These are phyloP conservation scores for Eutrema salsugineum DNA, from an alignment of 441 rosid genomes.

Conservation along the genomic window DNA sequence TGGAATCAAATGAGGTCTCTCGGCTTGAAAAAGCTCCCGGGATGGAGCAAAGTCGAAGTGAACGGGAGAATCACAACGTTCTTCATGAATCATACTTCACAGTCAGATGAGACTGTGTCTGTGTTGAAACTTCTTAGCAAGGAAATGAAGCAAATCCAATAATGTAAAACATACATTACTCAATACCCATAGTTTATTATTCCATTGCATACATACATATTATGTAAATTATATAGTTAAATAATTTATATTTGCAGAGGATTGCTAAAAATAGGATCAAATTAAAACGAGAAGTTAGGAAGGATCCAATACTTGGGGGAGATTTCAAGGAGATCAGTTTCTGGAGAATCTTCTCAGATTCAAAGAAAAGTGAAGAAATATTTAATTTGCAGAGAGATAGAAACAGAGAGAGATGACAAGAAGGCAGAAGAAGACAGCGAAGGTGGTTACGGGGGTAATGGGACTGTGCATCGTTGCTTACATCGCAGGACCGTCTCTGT, in stretches of 20 bases:
- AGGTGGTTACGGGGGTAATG: constrained; percentile 35
- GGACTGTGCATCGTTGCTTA: constrained; percentile 39
- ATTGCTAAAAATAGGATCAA: constrained; percentile 25
- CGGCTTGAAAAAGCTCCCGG: constrained; percentile 50
- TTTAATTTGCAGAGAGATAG: constrained; percentile 1
- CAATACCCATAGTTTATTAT: not conserved
- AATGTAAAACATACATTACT: not conserved
- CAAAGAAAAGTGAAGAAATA: constrained; percentile 7
- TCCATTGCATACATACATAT: not conserved
- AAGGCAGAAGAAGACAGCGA: constrained; percentile 35
- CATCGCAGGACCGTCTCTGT: constrained; percentile 49
- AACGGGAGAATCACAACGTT: constrained; percentile 39
- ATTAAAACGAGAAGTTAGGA: not conserved
- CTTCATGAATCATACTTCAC: constrained; percentile 41
- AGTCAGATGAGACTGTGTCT: constrained; percentile 41
- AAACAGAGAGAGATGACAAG: constrained; percentile 26
- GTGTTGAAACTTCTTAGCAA: constrained; percentile 31
- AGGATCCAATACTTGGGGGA: constrained; percentile 28
- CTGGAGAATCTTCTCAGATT: constrained; percentile 20
- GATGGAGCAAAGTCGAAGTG: constrained; percentile 56
- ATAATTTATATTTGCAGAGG: not conserved
- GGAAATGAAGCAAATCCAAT: constrained; percentile 27
- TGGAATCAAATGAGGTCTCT: constrained; percentile 52
- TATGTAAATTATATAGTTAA: not conserved
- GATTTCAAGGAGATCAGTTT: constrained; percentile 10